phyloP scores from a whole-genome alignment of 208 protist species.

The Acanthamoeba lenticulata region DNA sequence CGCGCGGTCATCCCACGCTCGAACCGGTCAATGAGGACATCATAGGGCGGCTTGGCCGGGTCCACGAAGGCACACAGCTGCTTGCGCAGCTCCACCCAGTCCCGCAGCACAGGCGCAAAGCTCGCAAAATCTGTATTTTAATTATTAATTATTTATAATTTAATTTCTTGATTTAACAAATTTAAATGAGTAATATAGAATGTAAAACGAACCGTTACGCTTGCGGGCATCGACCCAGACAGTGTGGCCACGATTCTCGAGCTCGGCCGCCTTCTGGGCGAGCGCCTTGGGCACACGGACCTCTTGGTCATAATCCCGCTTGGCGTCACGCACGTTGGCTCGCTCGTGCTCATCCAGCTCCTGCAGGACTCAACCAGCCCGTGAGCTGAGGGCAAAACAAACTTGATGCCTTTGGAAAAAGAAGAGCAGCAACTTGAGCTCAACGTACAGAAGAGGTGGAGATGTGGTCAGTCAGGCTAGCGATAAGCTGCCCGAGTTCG shows the following conservation, averaged over 20 bases:
- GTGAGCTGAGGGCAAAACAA: background rate
- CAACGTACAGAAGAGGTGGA: background rate
- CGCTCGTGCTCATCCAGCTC: constrained; percentile 30
- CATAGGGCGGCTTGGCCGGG: background rate
- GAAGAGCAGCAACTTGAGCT: background rate
- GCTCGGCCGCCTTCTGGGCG: background rate
- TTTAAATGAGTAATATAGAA: too few species aligned
- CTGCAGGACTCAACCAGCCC: background rate
- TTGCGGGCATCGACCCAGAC: constrained; percentile 12
- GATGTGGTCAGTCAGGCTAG: background rate
- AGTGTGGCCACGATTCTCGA: constrained; percentile 7
- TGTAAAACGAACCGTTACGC: background rate
- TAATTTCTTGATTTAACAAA: too few species aligned
- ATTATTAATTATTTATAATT: too few species aligned
- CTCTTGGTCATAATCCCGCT: constrained; percentile 8
- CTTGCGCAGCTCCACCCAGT: constrained; percentile 25
- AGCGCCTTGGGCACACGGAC: constrained; percentile 21
- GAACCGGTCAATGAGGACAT: constrained; percentile 32
- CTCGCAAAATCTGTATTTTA: background rate
- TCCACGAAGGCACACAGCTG: background rate
- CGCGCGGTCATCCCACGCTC: constrained; percentile 24
- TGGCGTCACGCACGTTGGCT: constrained; percentile 11
- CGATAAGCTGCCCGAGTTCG: background rate
- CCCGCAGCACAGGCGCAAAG: constrained; percentile 30
- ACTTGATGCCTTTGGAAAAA: background rate